A percentile compares a stretch with the other conserved stretches of the same genome.
Evolutionary conservation across 1,284 basidiomycete species (phyloP).

Genomic region (Trametes hirsuta): DNA sequence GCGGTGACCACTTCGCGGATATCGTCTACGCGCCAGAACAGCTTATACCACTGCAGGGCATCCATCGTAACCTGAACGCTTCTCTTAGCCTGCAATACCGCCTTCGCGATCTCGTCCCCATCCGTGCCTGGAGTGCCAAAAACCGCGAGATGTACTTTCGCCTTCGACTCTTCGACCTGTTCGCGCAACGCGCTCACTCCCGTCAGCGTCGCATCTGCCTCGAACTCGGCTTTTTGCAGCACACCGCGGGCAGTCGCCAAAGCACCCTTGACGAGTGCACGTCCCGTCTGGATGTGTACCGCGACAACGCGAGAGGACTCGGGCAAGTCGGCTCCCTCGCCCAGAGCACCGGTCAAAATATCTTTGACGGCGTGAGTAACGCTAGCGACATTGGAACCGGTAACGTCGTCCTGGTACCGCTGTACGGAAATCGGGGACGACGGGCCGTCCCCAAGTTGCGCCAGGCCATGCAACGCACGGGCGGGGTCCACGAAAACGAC

Average conservation of each 20-base stretch:
- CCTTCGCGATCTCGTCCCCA: conserved; percentile 51
- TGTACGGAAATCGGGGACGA: conserved; percentile 55
- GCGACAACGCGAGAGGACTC: conserved; percentile 15
- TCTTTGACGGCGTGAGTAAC: conserved; percentile 47
- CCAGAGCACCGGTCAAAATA: conserved; percentile 31
- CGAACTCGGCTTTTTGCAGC: conserved; percentile 32
- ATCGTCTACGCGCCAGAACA: conserved; percentile 74
- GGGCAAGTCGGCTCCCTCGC: conserved; percentile 1
- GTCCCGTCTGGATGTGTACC: conserved; percentile 36
- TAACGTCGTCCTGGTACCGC: conserved; percentile 63
- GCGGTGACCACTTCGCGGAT: conserved; percentile 58
- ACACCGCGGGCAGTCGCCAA: conserved; percentile 38
- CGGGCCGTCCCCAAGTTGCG: conserved; percentile 47
- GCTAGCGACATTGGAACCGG: conserved; percentile 57
- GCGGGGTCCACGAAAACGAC: conserved; percentile 58
- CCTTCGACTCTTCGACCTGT: conserved; percentile 38
- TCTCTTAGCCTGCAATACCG: conserved; percentile 50
- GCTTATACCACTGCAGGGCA: conserved; percentile 67
- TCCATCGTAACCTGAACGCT: conserved; percentile 58
- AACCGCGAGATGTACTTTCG: conserved; percentile 37
- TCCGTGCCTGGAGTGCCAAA: conserved; percentile 38
- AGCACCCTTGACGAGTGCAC: conserved; percentile 39
- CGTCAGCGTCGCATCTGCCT: conserved; percentile 35
- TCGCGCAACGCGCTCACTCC: conserved; percentile 38
- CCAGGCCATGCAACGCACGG: conserved; percentile 57